phyloP scores from a whole-genome alignment of 2,329 filamentous ascomycete species.

The Hymenoscyphus scutula region DNA sequence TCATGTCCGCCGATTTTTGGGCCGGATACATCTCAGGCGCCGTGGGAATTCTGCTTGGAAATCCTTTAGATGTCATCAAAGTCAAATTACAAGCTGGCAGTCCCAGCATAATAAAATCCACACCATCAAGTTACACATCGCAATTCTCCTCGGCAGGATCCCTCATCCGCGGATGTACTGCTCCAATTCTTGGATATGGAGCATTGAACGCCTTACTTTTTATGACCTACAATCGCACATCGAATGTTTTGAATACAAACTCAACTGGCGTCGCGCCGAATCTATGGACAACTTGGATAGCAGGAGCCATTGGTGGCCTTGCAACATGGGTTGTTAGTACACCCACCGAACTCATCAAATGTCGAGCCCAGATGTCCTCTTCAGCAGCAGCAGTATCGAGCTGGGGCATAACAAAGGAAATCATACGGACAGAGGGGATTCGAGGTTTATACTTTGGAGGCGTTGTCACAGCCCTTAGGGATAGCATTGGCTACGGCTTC shows the following conservation, averaged over 20 bases:
- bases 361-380: conserved; percentile 69
- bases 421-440: conserved; percentile 57
- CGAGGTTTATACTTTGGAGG: conserved; percentile 80
- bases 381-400: conserved; percentile 30
- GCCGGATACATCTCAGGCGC: conserved; percentile 87
- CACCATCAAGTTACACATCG: conserved; percentile 29
- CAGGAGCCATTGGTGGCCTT: conserved; percentile 77
- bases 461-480: conserved; percentile 74
- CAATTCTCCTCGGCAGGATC: conserved; percentile 40
- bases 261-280: conserved; percentile 41
- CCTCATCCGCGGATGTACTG: conserved; percentile 67
- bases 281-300: conserved; percentile 69
- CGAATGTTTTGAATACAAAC: conserved; percentile 54
- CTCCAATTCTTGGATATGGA: conserved; percentile 85
- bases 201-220: conserved; percentile 89
- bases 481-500: conserved; percentile 93
- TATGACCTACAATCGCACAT: conserved; percentile 84
- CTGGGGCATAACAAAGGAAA: conserved; percentile 61
- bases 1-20: conserved; percentile 74
- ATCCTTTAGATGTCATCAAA: conserved; percentile 78
- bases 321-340: conserved; percentile 84
- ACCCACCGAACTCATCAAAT: conserved; percentile 89
- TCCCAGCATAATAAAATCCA: conserved; percentile 20
- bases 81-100: conserved; percentile 72
- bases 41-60: conserved; percentile 82